Evolutionary conservation across 1,284 basidiomycete genomes (phyloP).

Genomic region (Rhodotorula sp.): DNA sequence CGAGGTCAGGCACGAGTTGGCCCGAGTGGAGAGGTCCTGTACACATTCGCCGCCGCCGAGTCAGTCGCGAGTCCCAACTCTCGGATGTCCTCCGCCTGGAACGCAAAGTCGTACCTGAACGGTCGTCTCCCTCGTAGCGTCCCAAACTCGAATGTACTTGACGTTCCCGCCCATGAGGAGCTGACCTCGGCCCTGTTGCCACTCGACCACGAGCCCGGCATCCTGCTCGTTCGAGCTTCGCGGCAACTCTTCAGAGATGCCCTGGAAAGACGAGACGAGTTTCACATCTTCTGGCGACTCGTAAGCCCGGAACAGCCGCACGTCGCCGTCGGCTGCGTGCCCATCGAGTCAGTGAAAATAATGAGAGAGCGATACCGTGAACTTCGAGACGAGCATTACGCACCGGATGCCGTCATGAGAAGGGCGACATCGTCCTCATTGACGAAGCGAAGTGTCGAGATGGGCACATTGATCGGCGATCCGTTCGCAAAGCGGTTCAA

Average conservation of each 20-base stretch:
- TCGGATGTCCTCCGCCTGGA: neutral
- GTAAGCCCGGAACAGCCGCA: constrained; percentile 90
- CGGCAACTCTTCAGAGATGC: constrained; percentile 71
- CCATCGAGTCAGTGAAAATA: neutral
- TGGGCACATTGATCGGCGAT: constrained; percentile 60
- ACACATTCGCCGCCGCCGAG: constrained; percentile 32
- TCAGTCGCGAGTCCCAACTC: too few relatives aligned
- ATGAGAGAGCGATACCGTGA: neutral
- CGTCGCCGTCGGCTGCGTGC: constrained; percentile 75
- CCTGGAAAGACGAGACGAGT: constrained; percentile 92
- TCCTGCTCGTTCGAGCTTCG: constrained; percentile 61
- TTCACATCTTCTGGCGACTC: constrained; percentile 58
- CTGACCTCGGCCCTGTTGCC: constrained; percentile 86
- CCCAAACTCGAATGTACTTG: constrained; percentile 86
- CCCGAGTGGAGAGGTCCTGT: constrained; percentile 82
- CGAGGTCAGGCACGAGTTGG: constrained; percentile 83
- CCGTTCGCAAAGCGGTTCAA: constrained; percentile 85
- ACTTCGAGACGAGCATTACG: neutral
- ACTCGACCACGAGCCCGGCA: constrained; percentile 82
- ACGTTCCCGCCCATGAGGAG: constrained; percentile 89
- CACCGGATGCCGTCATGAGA: constrained; percentile 82
- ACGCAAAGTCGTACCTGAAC: constrained; percentile 60
- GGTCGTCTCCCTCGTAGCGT: constrained; percentile 85
- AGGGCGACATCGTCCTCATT: constrained; percentile 94
- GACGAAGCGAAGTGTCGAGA: constrained; percentile 88